Percentiles rank a stretch among this genome's conserved stretches.
Evolutionary conservation across 306 rosid genomes (phyloP).

Genomic region (Acacia confusa): DNA sequence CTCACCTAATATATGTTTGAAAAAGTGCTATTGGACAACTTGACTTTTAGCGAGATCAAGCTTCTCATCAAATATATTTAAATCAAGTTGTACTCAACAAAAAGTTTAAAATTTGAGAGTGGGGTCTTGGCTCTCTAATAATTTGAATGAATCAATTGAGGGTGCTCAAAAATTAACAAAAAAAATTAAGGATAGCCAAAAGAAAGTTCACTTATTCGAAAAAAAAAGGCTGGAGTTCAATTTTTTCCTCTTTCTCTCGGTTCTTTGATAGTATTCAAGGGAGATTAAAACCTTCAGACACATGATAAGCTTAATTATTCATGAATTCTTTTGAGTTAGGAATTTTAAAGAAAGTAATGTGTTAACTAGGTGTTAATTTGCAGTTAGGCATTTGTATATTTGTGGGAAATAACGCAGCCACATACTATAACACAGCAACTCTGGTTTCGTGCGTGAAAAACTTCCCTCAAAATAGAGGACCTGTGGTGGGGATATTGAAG

Average conservation of each 20-base stretch:
- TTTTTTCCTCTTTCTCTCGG: no score
- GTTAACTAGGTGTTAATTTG: slow-evolving; percentile 3
- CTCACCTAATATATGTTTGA: not conserved
- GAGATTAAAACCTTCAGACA: no score
- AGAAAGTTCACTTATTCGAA: not conserved
- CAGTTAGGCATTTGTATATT: slow-evolving; percentile 69
- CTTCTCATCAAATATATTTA: not conserved
- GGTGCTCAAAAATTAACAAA: no score
- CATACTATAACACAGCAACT: slow-evolving; percentile 77
- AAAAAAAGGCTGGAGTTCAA: not conserved
- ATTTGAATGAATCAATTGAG: no score
- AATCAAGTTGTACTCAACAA: not conserved
- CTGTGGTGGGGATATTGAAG: slow-evolving; percentile 70
- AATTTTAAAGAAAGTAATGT: no score
- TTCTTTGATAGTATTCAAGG: no score
- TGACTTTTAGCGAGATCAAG: not conserved
- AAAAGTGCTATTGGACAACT: not conserved
- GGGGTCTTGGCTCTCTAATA: not conserved
- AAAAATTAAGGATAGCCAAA: not conserved
- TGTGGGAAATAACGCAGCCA: slow-evolving; percentile 76
- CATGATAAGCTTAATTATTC: no score
- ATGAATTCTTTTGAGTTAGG: no score
- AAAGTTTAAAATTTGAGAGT: not conserved
- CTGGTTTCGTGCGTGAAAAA: slow-evolving; percentile 69
- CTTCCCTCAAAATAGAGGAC: slow-evolving; percentile 72